Conservation (phyloP, 768 basidiomycete species). For the Tephrocybe sp. region DNA sequence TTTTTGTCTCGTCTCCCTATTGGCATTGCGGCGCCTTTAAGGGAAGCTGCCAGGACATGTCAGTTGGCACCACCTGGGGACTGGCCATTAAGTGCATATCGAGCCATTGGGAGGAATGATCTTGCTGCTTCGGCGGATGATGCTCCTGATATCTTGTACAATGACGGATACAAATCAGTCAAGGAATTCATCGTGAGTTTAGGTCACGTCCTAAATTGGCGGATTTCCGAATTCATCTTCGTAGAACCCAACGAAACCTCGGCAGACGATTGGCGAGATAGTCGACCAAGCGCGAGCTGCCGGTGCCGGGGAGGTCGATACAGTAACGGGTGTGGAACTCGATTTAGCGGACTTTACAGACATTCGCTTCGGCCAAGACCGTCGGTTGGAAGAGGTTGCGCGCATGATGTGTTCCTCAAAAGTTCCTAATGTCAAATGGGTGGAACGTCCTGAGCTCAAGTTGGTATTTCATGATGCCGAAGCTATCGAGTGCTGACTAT, state of each 20-base stretch:
- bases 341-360: conserved; percentile 73
- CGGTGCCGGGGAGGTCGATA: conserved; percentile 54
- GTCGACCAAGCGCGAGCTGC: conserved; percentile 49
- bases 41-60: conserved; percentile 84
- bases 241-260: conserved; percentile 51
- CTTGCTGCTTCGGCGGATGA: conserved; percentile 63
- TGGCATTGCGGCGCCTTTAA: conserved; percentile 73
- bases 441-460: conserved; percentile 73
- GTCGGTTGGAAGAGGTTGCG: conserved; percentile 87
- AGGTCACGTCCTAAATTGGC: not conserved
- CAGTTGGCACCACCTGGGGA: conserved; percentile 74
- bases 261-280: conserved; percentile 52
- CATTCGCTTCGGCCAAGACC: conserved; percentile 89
- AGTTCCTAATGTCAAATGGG: conserved; percentile 60
- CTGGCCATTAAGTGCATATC: conserved; percentile 73
- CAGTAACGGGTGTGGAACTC: conserved; percentile 70
- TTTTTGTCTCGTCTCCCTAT: conserved; percentile 61
- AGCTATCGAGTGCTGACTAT: conserved; percentile 1
- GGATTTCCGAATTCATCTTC: conserved; percentile 6
- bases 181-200: conserved; percentile 57
- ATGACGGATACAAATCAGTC: conserved; percentile 54
- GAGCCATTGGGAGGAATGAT: conserved; percentile 72
- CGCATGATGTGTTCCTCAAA: conserved; percentile 85
- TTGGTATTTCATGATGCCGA: conserved; percentile 26
- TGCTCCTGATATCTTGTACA: conserved; percentile 42